phyloP scores from a whole-genome alignment of 1,284 basidiomycete species.

The Cryptococcus hybrid region DNA sequence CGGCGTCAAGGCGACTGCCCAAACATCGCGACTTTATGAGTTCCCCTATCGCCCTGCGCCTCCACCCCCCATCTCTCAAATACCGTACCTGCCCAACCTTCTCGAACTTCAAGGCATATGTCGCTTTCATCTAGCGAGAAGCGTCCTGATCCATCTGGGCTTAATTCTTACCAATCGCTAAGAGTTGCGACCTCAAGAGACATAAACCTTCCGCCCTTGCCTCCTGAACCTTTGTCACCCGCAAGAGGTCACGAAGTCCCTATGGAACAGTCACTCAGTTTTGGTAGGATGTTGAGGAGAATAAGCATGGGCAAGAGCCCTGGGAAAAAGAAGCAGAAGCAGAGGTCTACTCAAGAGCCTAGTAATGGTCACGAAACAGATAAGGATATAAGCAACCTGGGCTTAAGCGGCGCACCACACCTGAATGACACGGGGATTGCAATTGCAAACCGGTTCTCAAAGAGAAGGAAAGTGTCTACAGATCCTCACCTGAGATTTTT shows the following conservation, averaged over 20 bases:
- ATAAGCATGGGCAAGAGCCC: neutral
- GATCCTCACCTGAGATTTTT: neutral
- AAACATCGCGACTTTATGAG: neutral
- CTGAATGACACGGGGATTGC: neutral
- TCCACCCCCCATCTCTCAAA: constrained; percentile 4
- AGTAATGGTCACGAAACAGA: neutral
- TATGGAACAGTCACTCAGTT: neutral
- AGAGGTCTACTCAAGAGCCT: no score
- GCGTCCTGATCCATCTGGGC: neutral
- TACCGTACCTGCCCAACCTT: neutral
- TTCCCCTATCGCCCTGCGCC: constrained; percentile 7
- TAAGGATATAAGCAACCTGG: neutral
- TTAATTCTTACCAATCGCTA: neutral
- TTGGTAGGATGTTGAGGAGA: neutral
- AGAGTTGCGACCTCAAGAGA: neutral
- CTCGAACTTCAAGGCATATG: constrained; percentile 1
- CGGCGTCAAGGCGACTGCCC: no score
- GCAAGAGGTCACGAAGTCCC: neutral
- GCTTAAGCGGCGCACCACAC: neutral
- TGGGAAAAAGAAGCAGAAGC: neutral
- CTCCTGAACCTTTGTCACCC: neutral
- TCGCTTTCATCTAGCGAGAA: constrained; percentile 2
- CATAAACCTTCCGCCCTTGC: neutral
- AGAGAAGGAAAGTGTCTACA: neutral
- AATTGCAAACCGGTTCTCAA: neutral